Evolutionary conservation across 225 moss, liverwort and hornwort species (phyloP).

Genomic region (Pseudisothecium myosuroides): DNA sequence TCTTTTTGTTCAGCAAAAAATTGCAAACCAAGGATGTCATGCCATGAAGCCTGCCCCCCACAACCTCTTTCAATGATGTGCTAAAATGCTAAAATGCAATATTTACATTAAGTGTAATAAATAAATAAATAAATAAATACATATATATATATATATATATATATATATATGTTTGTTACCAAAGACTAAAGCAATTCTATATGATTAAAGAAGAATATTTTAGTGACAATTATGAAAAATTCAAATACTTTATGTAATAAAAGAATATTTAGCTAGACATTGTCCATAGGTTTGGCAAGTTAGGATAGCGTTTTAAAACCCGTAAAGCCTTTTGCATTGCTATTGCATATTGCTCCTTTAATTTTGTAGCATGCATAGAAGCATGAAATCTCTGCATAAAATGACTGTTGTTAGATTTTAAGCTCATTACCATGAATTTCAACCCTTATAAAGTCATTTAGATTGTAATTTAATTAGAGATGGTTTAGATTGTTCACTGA

Average conservation of each 20-base stretch:
- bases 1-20: slow-evolving; percentile 6
- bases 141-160: no score
- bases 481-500: no score
- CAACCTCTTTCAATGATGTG: neutral
- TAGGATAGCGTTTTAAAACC: neutral
- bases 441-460: neutral
- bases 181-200: neutral
- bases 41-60: slow-evolving; percentile 30
- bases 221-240: fast-evolving
- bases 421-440: neutral
- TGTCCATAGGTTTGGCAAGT: neutral
- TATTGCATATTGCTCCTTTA: slow-evolving; percentile 25
- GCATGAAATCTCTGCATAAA: slow-evolving; percentile 22
- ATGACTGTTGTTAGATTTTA: no score
- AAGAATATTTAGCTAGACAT: neutral
- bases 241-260: neutral
- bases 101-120: neutral
- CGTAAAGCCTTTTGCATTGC: slow-evolving; percentile 33
- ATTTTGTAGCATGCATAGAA: slow-evolving; percentile 1
- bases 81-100: neutral
- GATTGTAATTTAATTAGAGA: neutral
- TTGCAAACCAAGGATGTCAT: slow-evolving; percentile 20
- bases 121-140: neutral
- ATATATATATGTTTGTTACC: neutral
- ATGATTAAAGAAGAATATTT: neutral